phyloP scores from a whole-genome alignment of 176 grass and related monocot genomes.

The Aegilops bicornis region DNA sequence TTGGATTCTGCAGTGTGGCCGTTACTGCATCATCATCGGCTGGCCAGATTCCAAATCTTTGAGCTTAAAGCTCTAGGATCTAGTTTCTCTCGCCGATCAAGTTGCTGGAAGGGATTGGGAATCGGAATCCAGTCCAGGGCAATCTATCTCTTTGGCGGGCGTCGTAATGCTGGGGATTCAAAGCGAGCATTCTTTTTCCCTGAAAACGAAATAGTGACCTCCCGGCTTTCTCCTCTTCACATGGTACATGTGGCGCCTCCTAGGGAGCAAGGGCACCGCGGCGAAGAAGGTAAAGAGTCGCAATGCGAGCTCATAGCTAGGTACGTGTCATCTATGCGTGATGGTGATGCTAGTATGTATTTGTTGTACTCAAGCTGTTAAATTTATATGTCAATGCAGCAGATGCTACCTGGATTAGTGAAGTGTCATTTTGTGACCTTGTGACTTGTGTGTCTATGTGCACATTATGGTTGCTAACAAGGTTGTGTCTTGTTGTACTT shows the following conservation, averaged over 20 bases:
- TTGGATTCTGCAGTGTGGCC: neutral
- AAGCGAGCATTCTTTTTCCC: neutral
- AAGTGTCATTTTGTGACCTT: neutral
- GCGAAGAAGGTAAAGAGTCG: conserved; percentile 41
- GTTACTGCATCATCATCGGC: neutral
- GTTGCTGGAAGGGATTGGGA: neutral
- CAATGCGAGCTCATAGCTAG: conserved; percentile 36
- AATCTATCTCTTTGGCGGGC: neutral
- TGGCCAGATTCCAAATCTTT: neutral
- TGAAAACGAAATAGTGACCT: neutral
- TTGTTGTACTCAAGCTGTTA: conserved; percentile 18
- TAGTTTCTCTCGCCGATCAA: neutral
- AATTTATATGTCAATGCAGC: neutral
- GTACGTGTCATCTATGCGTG: conserved; percentile 28
- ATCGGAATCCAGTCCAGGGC: neutral
- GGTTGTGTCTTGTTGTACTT: neutral
- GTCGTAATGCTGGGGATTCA: neutral
- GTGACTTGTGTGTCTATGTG: neutral
- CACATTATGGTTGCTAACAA: neutral
- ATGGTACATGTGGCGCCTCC: conserved; percentile 61
- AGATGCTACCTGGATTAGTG: neutral
- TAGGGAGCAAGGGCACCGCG: conserved; percentile 40
- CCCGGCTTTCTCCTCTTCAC: neutral
- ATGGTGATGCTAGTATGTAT: neutral
- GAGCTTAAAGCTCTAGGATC: neutral